A percentile compares a stretch with the other conserved stretches of the same genome.
Conservation (phyloP, 192 early-diverging fungal species). For the Endogone sp. region DNA sequence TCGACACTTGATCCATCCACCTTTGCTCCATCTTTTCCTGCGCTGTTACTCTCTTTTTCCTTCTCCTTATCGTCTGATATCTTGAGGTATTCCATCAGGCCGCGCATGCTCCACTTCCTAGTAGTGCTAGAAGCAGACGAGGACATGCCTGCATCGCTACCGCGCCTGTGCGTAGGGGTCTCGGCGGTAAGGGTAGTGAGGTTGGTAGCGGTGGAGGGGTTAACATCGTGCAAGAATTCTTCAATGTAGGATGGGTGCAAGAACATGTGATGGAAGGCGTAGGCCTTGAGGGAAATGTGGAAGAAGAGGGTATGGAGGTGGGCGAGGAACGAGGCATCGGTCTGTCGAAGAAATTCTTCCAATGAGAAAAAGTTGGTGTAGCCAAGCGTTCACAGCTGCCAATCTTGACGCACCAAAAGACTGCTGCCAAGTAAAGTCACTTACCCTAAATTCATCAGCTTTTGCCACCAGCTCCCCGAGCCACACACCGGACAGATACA, state of each 20-base stretch:
- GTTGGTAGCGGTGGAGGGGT: neutral
- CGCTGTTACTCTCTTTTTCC: too few relatives aligned
- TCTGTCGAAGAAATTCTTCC: neutral
- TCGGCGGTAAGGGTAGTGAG: neutral
- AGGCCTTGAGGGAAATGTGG: slow-evolving; percentile 24
- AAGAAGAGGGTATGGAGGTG: slow-evolving; percentile 31
- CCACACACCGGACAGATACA: slow-evolving; percentile 32
- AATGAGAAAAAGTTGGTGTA: neutral
- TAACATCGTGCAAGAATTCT: slow-evolving; percentile 14
- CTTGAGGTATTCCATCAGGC: slow-evolving; percentile 27
- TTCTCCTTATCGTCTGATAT: too few relatives aligned
- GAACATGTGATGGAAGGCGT: slow-evolving; percentile 25
- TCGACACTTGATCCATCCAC: too few relatives aligned
- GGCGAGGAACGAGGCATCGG: slow-evolving; percentile 24
- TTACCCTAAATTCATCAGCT: slow-evolving; percentile 17
- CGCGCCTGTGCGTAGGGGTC: neutral
- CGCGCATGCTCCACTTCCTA: slow-evolving; percentile 27
- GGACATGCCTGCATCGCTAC: too few relatives aligned
- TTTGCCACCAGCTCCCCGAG: slow-evolving; percentile 20
- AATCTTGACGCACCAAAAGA: too few relatives aligned
- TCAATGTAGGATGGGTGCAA: slow-evolving; percentile 3
- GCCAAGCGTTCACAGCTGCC: too few relatives aligned
- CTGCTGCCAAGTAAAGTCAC: neutral
- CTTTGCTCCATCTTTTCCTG: too few relatives aligned
- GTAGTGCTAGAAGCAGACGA: too few relatives aligned